Base-by-base conservation (phyloP, 176 grass and related monocot genomes). In the Zea mays region DNA sequence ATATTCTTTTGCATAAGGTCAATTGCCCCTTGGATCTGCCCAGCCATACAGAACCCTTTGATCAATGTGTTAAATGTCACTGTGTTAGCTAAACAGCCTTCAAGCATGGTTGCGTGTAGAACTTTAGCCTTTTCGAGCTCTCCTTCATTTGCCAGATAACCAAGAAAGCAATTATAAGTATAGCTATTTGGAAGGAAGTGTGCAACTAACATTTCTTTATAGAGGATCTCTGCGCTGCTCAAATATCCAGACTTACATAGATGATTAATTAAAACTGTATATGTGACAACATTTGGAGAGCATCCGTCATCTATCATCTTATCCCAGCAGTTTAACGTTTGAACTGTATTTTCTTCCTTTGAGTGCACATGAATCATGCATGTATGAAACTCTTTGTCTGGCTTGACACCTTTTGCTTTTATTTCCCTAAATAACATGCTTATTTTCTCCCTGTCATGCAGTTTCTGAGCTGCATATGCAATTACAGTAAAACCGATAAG, bases 61-160 rank as follows among this genome's bases (percentile, higher is more conserved):
- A 96, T 87, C 75, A 90, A 67, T 63, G 82, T 87, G 75, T 96
- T 96, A 80, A 84, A 92, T 64, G 87, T 81, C 37, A 92, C 85
- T 51, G 40, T 72, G 75, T 85, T 92, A 48, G 79, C 87, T 74
- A 96, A 83, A 83, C 27, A 72, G 58, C 82, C 67, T 70, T 46
- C 75, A 43, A 96, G 78, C 85, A 96, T 81, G 27, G 66, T 46
- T 65, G 14, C 36, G 44, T 96, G 89, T 72, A 96, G 66, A 70
- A 74, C 61, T 69, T 87, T 52, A 65, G 89, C 87, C 58, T 90
- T 71, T 68, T 86, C 66, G 61, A 96, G 56, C 51, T 88, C 76
- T 80, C 87, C 89, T 73, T 82, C 63, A 85, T 81, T 90, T 45
- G 85, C 82, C 80, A 90, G 63, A 80, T 79, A 77, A 86, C 92